These are phyloP conservation scores for Discostella pseudostelligera DNA, from an alignment of 108 stramenopile species.

Conservation along the genomic window DNA sequence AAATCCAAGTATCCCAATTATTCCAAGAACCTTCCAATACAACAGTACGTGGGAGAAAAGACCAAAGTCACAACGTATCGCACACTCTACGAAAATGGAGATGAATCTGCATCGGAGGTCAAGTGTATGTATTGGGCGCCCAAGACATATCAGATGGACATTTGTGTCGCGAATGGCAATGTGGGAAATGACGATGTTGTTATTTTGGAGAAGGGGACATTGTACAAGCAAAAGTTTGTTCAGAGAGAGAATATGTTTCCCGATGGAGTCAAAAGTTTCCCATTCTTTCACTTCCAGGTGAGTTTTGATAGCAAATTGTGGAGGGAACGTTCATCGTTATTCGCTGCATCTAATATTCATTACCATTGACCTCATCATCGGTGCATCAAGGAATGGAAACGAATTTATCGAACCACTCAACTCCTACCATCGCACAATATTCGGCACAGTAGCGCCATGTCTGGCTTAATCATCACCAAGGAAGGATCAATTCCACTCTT, in stretches of 20 bases:
- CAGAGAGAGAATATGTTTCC: slow-evolving; percentile 49
- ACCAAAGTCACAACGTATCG: slow-evolving; percentile 44
- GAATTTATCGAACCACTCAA: slow-evolving; percentile 66
- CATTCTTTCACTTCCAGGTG: slow-evolving; percentile 90
- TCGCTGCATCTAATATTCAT: background rate
- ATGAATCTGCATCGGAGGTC: slow-evolving; percentile 31
- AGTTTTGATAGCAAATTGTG: slow-evolving; percentile 4
- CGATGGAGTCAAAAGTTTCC: slow-evolving; percentile 54
- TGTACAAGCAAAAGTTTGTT: slow-evolving; percentile 73
- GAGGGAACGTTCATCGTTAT: background rate
- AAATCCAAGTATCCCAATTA: slow-evolving; percentile 31
- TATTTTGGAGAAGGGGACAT: slow-evolving; percentile 65
- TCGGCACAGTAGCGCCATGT: slow-evolving; percentile 17
- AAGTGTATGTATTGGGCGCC: slow-evolving; percentile 92
- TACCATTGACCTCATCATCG: too few species aligned
- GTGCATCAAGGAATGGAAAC: slow-evolving; percentile 82
- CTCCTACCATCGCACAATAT: slow-evolving; percentile 47
- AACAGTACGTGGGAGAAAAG: slow-evolving; percentile 52
- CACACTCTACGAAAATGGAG: slow-evolving; percentile 19
- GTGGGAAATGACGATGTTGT: slow-evolving; percentile 63
- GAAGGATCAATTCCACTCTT: slow-evolving; percentile 72
- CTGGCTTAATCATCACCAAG: slow-evolving; percentile 56
- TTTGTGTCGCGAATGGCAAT: slow-evolving; percentile 56
- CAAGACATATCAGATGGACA: slow-evolving; percentile 66
- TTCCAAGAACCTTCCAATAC: slow-evolving; percentile 46